Evolutionary conservation across 2,329 filamentous ascomycete genomes (phyloP), one percentile per base, ranked within the genome.

Genomic region (Cytospora schulzeri): DNA sequence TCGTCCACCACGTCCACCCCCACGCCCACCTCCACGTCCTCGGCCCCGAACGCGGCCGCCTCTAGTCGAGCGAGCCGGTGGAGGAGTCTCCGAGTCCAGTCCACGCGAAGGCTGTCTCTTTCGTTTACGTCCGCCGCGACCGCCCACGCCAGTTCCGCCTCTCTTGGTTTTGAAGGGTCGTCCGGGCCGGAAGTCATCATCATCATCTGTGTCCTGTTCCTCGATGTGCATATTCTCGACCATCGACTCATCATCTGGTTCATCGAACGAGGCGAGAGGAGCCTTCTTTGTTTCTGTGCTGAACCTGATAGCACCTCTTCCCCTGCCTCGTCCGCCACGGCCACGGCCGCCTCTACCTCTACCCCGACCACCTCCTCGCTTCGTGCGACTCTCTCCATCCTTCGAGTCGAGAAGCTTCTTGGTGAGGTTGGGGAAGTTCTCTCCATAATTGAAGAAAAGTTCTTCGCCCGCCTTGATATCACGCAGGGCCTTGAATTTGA

Each of bases 371-470:
- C 55, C 62, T 5, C 66, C 62, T 8, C 66, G 67, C 35, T 65
- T 67, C 6, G 63, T 54, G 41, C 41, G 45, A 19, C 51, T 12
- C n/a, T 65, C 65, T 45, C 54, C 60, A n/a, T 76, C 76, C 68
- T 78, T 78, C 69, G 79, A 77, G 68, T 82, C 77, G 31, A 82
- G 74, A 28, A 82, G 73, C 66, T 82, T 83, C 73, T 83, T 81
- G 38, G 79, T 86, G 64, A 88, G 73, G 65, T 88, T 87, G 15
- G 85, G 85, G 70, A 89, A 89, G 67, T 88, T 85, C 71, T 88
- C 84, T 51, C 90, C 90, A 70, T 96, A 95, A 72, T 94, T 86
- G 75, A 94, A 96, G 72, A 92, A 90, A 0, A 96, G 78, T 75
- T 95, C 91, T 66, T 92, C 88, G 28, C 91, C 91, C 4, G 84